Base-by-base conservation (phyloP, 768 basidiomycete species). In the Mycena vitilis region DNA sequence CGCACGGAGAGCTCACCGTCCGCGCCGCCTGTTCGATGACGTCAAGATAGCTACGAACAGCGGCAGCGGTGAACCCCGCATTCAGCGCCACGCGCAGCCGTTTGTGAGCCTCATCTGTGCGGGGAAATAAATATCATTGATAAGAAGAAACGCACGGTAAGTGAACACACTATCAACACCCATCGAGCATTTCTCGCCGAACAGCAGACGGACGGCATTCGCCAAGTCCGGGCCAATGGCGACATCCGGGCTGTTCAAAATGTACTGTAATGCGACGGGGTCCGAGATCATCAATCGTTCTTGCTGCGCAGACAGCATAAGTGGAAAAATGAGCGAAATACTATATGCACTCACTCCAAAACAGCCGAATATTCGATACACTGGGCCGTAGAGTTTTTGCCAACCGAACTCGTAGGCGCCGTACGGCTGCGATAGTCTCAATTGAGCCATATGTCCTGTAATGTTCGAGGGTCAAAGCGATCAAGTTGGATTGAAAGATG, bases 241-340 rank as follows among this genome's bases (percentile, higher is more conserved):
- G 16, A 67, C 56, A 3, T 40, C 7, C 23, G 66, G 34, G 55
- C 54, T 67, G 40, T 62, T 67, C 34, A 67, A 48, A n/a, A 48
- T 48, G 13, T n/a, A 67, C 57, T 37, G 49, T 4, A 48, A 48
- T n/a, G 47, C 47, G 22, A 44, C 12, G 12, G 42, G 42, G 36
- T 67, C 66, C 0, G 66, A 54, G 4, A 67, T 20, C 53, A 67
- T 55, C 5, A 67, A 59, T 36, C 53, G 66, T 15, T 67, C 47
- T 57, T 67, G 30, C 66, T 67, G 58, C 7, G 16, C 8, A 13
- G 47, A n/a, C 11, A n/a, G n/a, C n/a, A n/a, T 12, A n/a, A 42
- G 51, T 25, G 1, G 48, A 11, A 22, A 37, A 40, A 5, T 4
- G 12, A 49, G 10, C 7, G 18, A n/a, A 4, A 16, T n/a, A n/a